A percentile compares a stretch with the other conserved stretches of the same genome.
Conservation (phyloP, 23 red algal genomes). For the Gracilariopsis chorda region DNA sequence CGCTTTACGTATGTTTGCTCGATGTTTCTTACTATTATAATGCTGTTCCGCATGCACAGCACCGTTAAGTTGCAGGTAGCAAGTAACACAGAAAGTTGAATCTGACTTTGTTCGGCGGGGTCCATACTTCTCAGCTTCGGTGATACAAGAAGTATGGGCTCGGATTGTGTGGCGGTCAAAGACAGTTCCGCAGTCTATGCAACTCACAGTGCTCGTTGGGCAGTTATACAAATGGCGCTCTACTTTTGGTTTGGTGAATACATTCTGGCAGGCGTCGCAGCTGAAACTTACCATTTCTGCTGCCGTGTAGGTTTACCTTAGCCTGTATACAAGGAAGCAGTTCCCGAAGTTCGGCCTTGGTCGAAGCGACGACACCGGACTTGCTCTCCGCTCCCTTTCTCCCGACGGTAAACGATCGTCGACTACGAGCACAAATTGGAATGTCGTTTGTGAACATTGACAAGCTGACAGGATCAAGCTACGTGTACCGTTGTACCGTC, state of each 20-base stretch:
- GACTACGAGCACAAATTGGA: too few species aligned
- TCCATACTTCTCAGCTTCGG: constrained; percentile 75
- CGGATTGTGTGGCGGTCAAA: constrained; percentile 11
- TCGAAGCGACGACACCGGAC: too few species aligned
- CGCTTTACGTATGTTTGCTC: not conserved
- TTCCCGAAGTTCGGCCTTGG: too few species aligned
- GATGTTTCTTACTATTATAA: constrained; percentile 85
- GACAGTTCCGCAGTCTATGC: constrained; percentile 24
- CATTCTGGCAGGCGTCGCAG: constrained; percentile 48
- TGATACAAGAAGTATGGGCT: constrained; percentile 52
- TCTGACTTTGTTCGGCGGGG: not conserved
- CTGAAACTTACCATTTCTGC: constrained; percentile 37
- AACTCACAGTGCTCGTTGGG: not conserved
- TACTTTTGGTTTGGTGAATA: constrained; percentile 37
- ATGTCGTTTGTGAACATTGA: too few species aligned
- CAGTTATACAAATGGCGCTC: constrained; percentile 11
- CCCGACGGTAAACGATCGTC: too few species aligned
- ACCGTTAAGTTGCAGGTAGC: constrained; percentile 51
- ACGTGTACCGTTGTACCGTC: too few species aligned
- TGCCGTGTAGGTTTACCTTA: too few species aligned
- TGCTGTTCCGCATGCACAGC: constrained; percentile 77
- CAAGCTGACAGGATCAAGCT: too few species aligned
- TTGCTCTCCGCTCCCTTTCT: too few species aligned
- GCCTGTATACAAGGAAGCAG: too few species aligned
- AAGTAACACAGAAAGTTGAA: constrained; percentile 31